Base-by-base conservation (phyloP, 352 stramenopile genomes). In the Pythium plurisporium region DNA sequence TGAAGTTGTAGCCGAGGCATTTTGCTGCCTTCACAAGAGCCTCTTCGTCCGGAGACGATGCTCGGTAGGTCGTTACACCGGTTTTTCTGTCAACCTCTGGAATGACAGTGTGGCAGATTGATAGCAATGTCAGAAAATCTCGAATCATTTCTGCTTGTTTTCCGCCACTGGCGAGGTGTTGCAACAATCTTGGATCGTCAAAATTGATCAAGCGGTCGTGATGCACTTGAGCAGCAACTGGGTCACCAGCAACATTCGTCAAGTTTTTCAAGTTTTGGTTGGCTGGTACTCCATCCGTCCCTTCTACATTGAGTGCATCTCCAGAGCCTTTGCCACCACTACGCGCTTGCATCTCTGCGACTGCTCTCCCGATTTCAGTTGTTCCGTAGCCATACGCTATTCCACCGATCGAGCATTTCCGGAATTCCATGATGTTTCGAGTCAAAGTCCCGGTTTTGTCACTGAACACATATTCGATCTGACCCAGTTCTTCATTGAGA, bases 361-460 rank as follows among this genome's bases (percentile, higher is more conserved):
- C 82, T 0, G 75, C 74, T 30, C 70, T 67, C n/a, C 79, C 83
- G n/a, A 89, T 87, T 57, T 91, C 79, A 2, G 79, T 89, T 17
- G 83, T 91, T 2, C 86, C 86, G 26, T 86, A 84, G 29, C 89
- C 89, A 53, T 96, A 98, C 5, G 82, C 84, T 2, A 80, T 38
- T 25, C 91, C 91, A 19, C 70, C 65, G 37, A 98, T 74, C 19
- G 84, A 90, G 55, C 90, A 96, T 46, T 95, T 95, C 34, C 91
- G 86, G 51, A 98, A 97, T 66, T 98, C 83, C 96, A 99, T 99
- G 25, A 98, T 88, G 77, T 99, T 99, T 50, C 93, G 87, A 17
- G 97, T 99, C 29, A 99, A 77, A 26, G 97, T 99, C 8, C 97
- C 97, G 9, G 97, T 99, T 70, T 99, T 99, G 73, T 99, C 96